Evolutionary conservation across 106 monocot genomes (phyloP), one percentile per base, ranked within the genome.

Genomic region (Cymbidium sinense): DNA sequence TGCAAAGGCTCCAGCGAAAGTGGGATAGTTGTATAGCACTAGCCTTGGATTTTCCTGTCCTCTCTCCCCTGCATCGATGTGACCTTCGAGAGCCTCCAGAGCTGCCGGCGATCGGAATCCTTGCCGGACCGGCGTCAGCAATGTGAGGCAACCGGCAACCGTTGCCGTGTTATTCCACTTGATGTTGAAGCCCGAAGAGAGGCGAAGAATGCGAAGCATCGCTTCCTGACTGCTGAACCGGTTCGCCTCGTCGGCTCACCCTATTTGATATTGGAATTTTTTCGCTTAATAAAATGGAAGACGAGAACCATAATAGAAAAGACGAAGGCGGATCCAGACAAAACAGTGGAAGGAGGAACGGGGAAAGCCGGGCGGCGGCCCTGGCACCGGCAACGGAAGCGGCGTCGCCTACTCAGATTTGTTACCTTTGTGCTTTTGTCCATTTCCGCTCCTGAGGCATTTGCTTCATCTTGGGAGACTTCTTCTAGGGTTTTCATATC

Each of bases 11-110:
- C 92, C 95, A 34, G 86, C 79, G 74, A 89, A 80, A 70, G 91
- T 86, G 15, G 95, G 95, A 79, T 95, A 95, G 82, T 92, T 88
- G 79, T 95, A 95, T n/a, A 92, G 85, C 1, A 86, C 86, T 28
- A 95, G 81, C 52, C 67, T 79, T 19, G 37, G 61, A 31, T 33
- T 11, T 36, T 34, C 35, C 5, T 15, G 73, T 18, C 8, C 19
- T 37, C n/a, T 50, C 17, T 17, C 41, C 1, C 70, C 80, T 11
- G 75, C 75, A 12, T 3, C 51, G 74, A 54, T 18, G 80, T 79
- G 77, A 10, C 78, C 54, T 50, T 78, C 64, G 50, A 91, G 78
- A 75, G 86, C 75, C 18, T 91, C 86, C 31, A 91, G 65, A 27
- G 91, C 84, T 25, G 88, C 75, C 11, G 77, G 25, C 21, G 86